phyloP scores from a whole-genome alignment of 208 protist species.

The Herpetomonas samuelpessoai region DNA sequence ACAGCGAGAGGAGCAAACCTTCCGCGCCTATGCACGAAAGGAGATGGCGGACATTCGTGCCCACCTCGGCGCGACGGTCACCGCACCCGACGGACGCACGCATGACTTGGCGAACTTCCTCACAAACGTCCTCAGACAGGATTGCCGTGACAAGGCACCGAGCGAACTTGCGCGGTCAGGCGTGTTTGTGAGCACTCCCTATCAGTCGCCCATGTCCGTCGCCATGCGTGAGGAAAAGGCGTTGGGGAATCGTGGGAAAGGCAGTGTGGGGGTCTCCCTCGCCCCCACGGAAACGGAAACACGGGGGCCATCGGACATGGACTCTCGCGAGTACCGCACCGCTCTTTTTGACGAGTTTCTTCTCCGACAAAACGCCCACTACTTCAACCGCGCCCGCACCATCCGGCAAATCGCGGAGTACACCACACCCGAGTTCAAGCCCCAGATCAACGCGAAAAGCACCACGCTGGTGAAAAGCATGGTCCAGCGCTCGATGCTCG shows the following conservation, averaged over 20 bases:
- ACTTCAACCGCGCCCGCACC: conserved; percentile 36
- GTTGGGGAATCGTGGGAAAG: background rate
- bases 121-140: conserved; percentile 38
- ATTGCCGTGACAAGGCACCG: conserved; percentile 10
- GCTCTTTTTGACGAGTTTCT: conserved; percentile 81
- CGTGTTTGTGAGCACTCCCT: conserved; percentile 40
- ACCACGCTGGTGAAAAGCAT: conserved; percentile 44
- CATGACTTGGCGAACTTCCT: conserved; percentile 35
- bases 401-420: conserved; percentile 37
- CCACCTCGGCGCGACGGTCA: background rate
- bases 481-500: conserved; percentile 40
- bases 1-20: conserved; percentile 36
- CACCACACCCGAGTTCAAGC: conserved; percentile 67
- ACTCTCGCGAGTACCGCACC: conserved; percentile 32
- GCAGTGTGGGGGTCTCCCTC: too few species aligned
- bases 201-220: conserved; percentile 60
- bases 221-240: conserved; percentile 29
- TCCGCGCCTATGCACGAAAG: conserved; percentile 21
- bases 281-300: background rate
- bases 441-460: conserved; percentile 46
- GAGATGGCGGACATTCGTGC: conserved; percentile 44
- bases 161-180: background rate
- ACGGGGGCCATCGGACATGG: background rate
- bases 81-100: conserved; percentile 23
- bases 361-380: conserved; percentile 63